Base-by-base conservation (phyloP, 192 early-diverging fungal species). In the Backusella tarrabulga region DNA sequence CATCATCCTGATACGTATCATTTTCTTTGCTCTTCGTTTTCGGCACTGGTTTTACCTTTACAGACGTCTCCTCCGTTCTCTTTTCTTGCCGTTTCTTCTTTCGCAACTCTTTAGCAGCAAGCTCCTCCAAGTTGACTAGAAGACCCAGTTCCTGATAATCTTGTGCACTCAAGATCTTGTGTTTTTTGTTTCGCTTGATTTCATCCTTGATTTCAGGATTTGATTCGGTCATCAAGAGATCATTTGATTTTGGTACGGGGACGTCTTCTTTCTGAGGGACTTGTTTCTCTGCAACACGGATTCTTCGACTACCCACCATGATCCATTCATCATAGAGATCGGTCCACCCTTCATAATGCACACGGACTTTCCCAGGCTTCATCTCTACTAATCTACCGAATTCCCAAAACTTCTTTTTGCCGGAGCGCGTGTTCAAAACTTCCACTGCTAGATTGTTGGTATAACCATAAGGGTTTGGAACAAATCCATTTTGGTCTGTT, bases 271-370 rank as follows among this genome's bases (percentile, higher is more conserved):
- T 21, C 5, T 17, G 34, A 46, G 35, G 17, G 19, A 8, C 21
- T 46, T 42, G 67, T 1, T 67, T 42, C 40, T n/a, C 11, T 0
- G 56, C 38, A 67, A 29, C 21, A 17, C 77, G 80, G 41, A 89
- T 71, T 36, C 86, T 68, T 44, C 79, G 66, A 74, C 88, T 89
- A 21, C 83, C 86, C 3, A 85, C 82, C 6, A 83, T 78, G 21
- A 89, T 71, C 88, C 88, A 89, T 76, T 89, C 88, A 56, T 89
- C 88, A 76, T 80, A 87, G n/a, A 79, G 68, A 7, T 83, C 75
- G 29, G 75, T 79, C 86, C 88, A 87, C 2, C 83, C 86, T 79
- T 89, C 88, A 68, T 83, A 87, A 34, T 83, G 86, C n/a, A 89
- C 79, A 34, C 76, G 73, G 26, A 89, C 84, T 68, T 80, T 81